Evolutionary conservation across 2,329 filamentous ascomycete genomes (phyloP), one percentile per base, ranked within the genome.

Genomic region (Clarireedia monteithiana): DNA sequence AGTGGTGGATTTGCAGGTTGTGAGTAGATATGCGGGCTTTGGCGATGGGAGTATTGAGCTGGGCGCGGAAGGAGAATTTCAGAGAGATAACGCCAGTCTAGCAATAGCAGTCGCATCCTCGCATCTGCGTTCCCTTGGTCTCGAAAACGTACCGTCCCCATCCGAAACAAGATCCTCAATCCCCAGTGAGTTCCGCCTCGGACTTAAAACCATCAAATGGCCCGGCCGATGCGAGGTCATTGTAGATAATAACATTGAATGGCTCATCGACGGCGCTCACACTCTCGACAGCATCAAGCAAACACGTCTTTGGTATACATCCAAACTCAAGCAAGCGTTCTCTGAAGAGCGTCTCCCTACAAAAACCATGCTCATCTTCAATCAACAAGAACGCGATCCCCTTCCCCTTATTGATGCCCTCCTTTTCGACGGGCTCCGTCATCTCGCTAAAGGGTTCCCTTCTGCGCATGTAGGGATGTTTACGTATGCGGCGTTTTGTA

Each of bases 261-360:
- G 91, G 91, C 85, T 90, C 66, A 82, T 99, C n/a, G 94, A 99
- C 67, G 91, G 92, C 7, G 94, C 91, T 1, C 94, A 99, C 71
- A 97, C 92, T 0, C 75, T 87, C 2, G 92, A 97, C 67, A 96
- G 91, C 68, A 85, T 99, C 54, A 82, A 86, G 63, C 81, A 88
- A 62, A 88, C 89, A 2, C 86, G 85, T 0, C 78, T 80, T 57
- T 96, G 91, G 91, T 97, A 95, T 66, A 81, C 81, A 2, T 68
- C 68, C 10, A 75, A 78, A 63, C 30, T 58, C 9, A 17, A 24
- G 1, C 39, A 58, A 9, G 59, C 60, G 30, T 26, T n/a, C 12
- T 12, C 27, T 4, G 46, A 50, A 2, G 17, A 20, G 1, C 45
- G 42, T 2, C 50, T 52, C 9, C 60, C 61, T 20, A 53, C 63